These are phyloP conservation scores for barley (Hordeum vulgare) DNA, from an alignment of 176 grass and related monocot species.

Conservation along the genomic window DNA sequence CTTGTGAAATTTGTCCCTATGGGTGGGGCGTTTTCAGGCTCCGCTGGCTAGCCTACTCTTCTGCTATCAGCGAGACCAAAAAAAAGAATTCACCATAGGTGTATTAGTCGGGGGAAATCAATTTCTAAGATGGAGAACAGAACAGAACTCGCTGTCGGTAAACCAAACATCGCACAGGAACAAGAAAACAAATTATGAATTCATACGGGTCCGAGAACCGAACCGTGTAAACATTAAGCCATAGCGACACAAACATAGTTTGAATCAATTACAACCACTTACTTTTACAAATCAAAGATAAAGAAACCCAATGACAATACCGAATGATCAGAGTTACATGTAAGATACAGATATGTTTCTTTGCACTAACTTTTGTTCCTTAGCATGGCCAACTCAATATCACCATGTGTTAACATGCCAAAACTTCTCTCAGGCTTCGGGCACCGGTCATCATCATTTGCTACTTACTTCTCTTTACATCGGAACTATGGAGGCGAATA, in stretches of 20 bases:
- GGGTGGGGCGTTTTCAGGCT: too few species aligned
- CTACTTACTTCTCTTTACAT: slow-evolving; percentile 61
- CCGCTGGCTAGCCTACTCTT: too few species aligned
- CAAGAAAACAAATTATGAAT: too few species aligned
- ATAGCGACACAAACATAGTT: not conserved
- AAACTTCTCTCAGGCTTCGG: slow-evolving; percentile 36
- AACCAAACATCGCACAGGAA: not conserved
- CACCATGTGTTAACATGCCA: slow-evolving; percentile 40
- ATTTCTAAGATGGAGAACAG: not conserved
- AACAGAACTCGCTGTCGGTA: not conserved
- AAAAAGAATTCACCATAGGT: too few species aligned
- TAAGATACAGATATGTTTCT: not conserved
- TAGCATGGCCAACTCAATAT: slow-evolving; percentile 44
- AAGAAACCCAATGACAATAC: slow-evolving; percentile 1
- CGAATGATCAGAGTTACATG: slow-evolving; percentile 9
- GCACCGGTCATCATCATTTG: slow-evolving; percentile 26
- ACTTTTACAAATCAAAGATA: slow-evolving; percentile 34
- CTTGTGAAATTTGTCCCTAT: too few species aligned
- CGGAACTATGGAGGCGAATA: slow-evolving; percentile 28
- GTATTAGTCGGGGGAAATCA: too few species aligned
- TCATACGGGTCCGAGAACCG: not conserved
- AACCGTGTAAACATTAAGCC: slow-evolving; percentile 7
- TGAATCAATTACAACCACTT: slow-evolving; percentile 41
- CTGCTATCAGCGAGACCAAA: too few species aligned
- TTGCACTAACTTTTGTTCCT: slow-evolving; percentile 27